These are phyloP conservation scores for Jamesozyma lodderae DNA, from an alignment of 805 yeast species.

Conservation along the genomic window DNA sequence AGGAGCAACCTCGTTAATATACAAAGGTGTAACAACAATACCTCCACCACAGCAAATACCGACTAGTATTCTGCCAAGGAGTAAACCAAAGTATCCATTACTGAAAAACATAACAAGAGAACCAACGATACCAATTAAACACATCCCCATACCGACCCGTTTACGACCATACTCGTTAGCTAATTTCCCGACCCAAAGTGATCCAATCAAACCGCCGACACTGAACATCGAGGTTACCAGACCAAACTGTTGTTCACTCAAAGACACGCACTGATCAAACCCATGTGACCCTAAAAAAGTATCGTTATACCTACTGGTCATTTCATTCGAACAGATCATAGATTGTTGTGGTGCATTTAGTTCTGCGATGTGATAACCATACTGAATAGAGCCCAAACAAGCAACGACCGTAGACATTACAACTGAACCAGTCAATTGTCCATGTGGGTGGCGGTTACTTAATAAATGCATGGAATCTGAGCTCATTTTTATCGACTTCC, in stretches of 20 bases:
- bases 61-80: constrained; percentile 63
- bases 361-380: constrained; percentile 93
- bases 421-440: constrained; percentile 3
- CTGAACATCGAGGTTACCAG: constrained; percentile 69
- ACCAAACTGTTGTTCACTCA: constrained; percentile 54
- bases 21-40: constrained; percentile 76
- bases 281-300: constrained; percentile 12
- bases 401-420: constrained; percentile 32
- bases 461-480: no score
- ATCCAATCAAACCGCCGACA: constrained; percentile 75
- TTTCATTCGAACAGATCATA: constrained; percentile 42
- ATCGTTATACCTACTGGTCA: constrained; percentile 2
- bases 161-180: constrained; percentile 63
- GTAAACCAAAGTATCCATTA: constrained; percentile 35
- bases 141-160: constrained; percentile 42
- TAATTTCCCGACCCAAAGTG: constrained; percentile 54
- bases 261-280: constrained; percentile 43
- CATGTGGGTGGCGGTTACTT: no score
- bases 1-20: constrained; percentile 75
- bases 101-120: constrained; percentile 51
- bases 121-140: constrained; percentile 47
- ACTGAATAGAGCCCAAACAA: constrained; percentile 75
- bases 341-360: constrained; percentile 79
- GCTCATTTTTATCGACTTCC: no score
- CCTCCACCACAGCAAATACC: constrained; percentile 87